Conservation (phyloP, 495 filamentous ascomycete genomes). For the Darksidea phi region DNA sequence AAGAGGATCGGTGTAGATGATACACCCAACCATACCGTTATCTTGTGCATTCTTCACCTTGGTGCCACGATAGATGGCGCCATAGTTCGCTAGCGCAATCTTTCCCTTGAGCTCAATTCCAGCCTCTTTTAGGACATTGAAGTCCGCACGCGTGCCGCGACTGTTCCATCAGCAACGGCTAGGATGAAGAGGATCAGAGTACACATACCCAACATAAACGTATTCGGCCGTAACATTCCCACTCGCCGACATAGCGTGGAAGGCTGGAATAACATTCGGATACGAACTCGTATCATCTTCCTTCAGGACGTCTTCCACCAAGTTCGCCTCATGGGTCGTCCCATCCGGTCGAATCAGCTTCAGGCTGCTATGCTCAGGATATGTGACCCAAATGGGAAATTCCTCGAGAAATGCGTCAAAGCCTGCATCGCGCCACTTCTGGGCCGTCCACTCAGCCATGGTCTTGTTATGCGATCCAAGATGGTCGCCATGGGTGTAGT, state of each 20-base stretch:
- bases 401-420: slow-evolving; percentile 26
- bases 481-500: slow-evolving; percentile 33
- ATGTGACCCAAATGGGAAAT: slow-evolving; percentile 33
- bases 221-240: slow-evolving; percentile 38
- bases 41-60: slow-evolving; percentile 41
- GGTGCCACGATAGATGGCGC: slow-evolving; percentile 38
- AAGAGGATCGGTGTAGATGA: slow-evolving; percentile 40
- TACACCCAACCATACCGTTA: slow-evolving; percentile 39
- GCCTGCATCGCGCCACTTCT: slow-evolving; percentile 28
- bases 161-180: not conserved
- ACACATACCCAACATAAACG: slow-evolving; percentile 37
- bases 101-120: slow-evolving; percentile 40
- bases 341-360: slow-evolving; percentile 20
- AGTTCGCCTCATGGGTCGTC: slow-evolving; percentile 21
- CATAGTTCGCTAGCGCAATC: slow-evolving; percentile 42
- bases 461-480: slow-evolving; percentile 30
- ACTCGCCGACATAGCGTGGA: slow-evolving; percentile 38
- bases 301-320: slow-evolving; percentile 37
- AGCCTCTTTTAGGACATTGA: slow-evolving; percentile 33
- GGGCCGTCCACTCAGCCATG: slow-evolving; percentile 30
- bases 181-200: not conserved
- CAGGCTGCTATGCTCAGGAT: slow-evolving; percentile 26
- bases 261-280: slow-evolving; percentile 38
- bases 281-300: slow-evolving; percentile 38
- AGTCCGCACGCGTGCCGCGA: slow-evolving; percentile 36